Percentiles rank a stretch among this genome's conserved stretches.
These are phyloP conservation scores for Cladosporium oxysporum DNA, from an alignment of 2,329 filamentous ascomycete species.

Conservation along the genomic window DNA sequence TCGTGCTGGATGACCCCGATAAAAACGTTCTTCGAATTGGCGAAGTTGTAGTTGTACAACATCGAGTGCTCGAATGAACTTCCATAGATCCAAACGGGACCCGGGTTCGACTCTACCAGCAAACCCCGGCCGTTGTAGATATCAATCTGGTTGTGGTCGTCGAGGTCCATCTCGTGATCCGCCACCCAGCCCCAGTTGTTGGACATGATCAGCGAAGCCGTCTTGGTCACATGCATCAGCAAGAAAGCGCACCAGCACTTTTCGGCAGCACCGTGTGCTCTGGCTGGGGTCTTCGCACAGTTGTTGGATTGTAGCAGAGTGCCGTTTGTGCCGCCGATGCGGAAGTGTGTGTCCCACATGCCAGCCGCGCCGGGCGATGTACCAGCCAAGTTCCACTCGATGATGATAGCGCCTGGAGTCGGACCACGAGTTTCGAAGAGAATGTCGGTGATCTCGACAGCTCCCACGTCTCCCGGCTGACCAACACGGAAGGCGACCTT, in stretches of 20 bases:
- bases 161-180: slow-evolving; percentile 83
- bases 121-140: slow-evolving; percentile 86
- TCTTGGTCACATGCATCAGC: slow-evolving; percentile 51
- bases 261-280: slow-evolving; percentile 52
- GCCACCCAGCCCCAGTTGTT: slow-evolving; percentile 93
- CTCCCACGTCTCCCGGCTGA: slow-evolving; percentile 71
- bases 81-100: slow-evolving; percentile 59
- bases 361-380: slow-evolving; percentile 67
- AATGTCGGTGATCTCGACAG: slow-evolving; percentile 84
- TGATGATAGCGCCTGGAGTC: slow-evolving; percentile 82
- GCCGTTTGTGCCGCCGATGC: slow-evolving; percentile 54
- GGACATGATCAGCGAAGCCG: slow-evolving; percentile 72
- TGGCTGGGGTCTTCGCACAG: slow-evolving; percentile 73
- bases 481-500: slow-evolving; percentile 86
- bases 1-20: slow-evolving; percentile 85
- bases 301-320: slow-evolving; percentile 72
- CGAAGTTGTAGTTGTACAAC: slow-evolving; percentile 80
- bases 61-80: slow-evolving; percentile 65
- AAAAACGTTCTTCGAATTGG: slow-evolving; percentile 75
- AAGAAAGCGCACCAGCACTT: slow-evolving; percentile 72
- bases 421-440: slow-evolving; percentile 82
- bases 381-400: slow-evolving; percentile 85
- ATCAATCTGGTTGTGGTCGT: slow-evolving; percentile 71
- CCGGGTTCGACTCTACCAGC: slow-evolving; percentile 62
- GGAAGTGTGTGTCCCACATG: slow-evolving; percentile 93